Percentiles rank a stretch among this genome's conserved stretches.
Conservation (phyloP, 2,329 filamentous ascomycete species). For the Cercospora nicotianae region DNA sequence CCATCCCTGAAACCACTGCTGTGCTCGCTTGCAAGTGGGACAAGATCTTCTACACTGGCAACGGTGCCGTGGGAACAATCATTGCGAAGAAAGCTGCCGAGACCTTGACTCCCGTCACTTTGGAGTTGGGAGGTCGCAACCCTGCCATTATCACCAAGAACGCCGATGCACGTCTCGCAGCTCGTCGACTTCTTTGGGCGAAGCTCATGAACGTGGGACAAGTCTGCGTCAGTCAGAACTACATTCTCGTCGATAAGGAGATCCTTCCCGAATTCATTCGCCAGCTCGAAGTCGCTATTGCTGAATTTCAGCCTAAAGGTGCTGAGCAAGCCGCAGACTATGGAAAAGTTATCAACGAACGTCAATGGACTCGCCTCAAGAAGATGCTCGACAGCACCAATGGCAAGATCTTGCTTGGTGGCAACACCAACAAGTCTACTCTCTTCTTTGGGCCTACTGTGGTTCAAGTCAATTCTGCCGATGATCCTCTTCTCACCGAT, state of each 20-base stretch:
- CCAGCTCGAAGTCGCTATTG: slow-evolving; percentile 67
- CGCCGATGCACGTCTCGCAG: slow-evolving; percentile 76
- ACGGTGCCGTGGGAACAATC: slow-evolving; percentile 65
- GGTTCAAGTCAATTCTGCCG: slow-evolving; percentile 73
- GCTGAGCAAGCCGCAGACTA: slow-evolving; percentile 76
- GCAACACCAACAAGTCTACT: slow-evolving; percentile 74
- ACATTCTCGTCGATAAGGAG: slow-evolving; percentile 77
- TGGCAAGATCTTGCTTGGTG: slow-evolving; percentile 85
- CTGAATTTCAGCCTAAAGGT: slow-evolving; percentile 81
- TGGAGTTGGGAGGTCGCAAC: slow-evolving; percentile 90
- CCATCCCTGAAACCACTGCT: slow-evolving; percentile 73
- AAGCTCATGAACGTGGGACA: slow-evolving; percentile 87
- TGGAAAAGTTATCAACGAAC: slow-evolving; percentile 74
- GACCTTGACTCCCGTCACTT: slow-evolving; percentile 72
- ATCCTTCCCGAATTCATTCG: slow-evolving; percentile 65
- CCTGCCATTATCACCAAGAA: slow-evolving; percentile 88
- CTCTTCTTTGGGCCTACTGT: slow-evolving; percentile 89
- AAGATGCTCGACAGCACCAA: slow-evolving; percentile 81
- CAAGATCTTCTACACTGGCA: slow-evolving; percentile 97
- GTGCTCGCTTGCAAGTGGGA: slow-evolving; percentile 90
- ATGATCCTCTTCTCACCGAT: slow-evolving; percentile 76
- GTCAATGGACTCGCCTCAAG: slow-evolving; percentile 80
- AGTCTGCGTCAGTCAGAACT: slow-evolving; percentile 91
- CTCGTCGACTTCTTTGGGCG: slow-evolving; percentile 81
- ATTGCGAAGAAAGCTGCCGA: slow-evolving; percentile 56